Conservation (phyloP, 495 filamentous ascomycete species). For the Penicillium simplicissimum region DNA sequence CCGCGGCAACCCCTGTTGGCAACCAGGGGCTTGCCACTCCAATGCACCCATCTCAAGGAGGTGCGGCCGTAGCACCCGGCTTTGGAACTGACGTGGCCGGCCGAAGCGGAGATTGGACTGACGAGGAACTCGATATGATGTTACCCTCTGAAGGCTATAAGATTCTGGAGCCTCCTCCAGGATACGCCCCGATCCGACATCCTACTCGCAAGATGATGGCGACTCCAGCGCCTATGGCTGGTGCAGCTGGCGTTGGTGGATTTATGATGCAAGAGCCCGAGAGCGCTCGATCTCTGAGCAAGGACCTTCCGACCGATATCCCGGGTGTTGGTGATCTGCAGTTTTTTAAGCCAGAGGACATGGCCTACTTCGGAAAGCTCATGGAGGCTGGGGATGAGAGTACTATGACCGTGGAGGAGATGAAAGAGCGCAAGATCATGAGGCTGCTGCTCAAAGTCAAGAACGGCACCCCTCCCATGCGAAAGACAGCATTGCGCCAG, state of each 20-base stretch:
- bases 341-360: conserved; percentile 99
- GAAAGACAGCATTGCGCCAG: conserved; percentile 98
- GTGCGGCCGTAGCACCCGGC: conserved; percentile 54
- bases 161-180: conserved; percentile 87
- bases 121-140: conserved; percentile 93
- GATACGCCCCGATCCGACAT: conserved; percentile 82
- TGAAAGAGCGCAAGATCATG: conserved; percentile 99
- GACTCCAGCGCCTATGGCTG: conserved; percentile 67
- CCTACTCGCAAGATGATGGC: conserved; percentile 75
- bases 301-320: conserved; percentile 94
- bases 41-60: conserved; percentile 75
- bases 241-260: conserved; percentile 66
- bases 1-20: conserved; percentile 77
- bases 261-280: conserved; percentile 99
- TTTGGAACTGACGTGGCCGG: conserved; percentile 84
- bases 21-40: conserved; percentile 81
- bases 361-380: conserved; percentile 98
- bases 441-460: conserved; percentile 95
- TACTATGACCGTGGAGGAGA: conserved; percentile 84
- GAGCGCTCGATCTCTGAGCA: conserved; percentile 74
- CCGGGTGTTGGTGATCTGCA: conserved; percentile 96
- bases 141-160: conserved; percentile 92
- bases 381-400: conserved; percentile 95
- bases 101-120: conserved; percentile 77
- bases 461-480: conserved; percentile 98